These are phyloP conservation scores for Beauveria varroae DNA, from an alignment of 2,329 filamentous ascomycete species.

Conservation along the genomic window DNA sequence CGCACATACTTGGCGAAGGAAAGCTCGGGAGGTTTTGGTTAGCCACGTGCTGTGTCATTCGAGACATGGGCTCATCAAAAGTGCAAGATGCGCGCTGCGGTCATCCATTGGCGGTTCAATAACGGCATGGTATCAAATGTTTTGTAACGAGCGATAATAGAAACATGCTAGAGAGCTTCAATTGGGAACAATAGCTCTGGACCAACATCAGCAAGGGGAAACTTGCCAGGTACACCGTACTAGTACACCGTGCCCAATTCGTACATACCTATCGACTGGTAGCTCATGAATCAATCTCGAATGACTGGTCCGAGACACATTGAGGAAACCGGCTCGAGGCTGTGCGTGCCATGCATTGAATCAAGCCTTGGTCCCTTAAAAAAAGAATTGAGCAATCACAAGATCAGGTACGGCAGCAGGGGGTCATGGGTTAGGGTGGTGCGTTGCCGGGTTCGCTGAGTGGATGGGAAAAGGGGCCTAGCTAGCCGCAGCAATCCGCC, in stretches of 20 bases:
- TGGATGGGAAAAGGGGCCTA: not conserved
- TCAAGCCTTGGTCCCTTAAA: not conserved
- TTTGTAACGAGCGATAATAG: not conserved
- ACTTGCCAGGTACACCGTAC: not conserved
- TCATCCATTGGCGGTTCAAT: not conserved
- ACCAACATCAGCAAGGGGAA: not conserved
- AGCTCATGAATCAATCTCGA: not conserved
- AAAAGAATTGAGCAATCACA: constrained; percentile 8
- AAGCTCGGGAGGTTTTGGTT: not conserved
- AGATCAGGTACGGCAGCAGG: constrained; percentile 9
- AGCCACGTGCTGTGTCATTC: not conserved
- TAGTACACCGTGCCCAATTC: not conserved
- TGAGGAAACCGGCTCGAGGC: not conserved
- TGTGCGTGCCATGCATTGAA: not conserved
- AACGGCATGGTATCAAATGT: not conserved
- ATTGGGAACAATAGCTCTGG: not conserved
- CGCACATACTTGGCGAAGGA: too few relatives aligned
- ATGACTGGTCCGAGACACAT: not conserved
- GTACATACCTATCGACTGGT: too few relatives aligned
- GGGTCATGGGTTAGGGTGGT: constrained; percentile 10
- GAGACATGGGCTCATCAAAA: not conserved
- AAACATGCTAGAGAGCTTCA: not conserved
- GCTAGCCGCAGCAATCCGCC: not conserved
- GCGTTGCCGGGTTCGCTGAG: not conserved
- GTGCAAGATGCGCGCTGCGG: too few relatives aligned